These are phyloP conservation scores for Ephemerocybe angulata DNA, from an alignment of 768 basidiomycete species.

Conservation along the genomic window DNA sequence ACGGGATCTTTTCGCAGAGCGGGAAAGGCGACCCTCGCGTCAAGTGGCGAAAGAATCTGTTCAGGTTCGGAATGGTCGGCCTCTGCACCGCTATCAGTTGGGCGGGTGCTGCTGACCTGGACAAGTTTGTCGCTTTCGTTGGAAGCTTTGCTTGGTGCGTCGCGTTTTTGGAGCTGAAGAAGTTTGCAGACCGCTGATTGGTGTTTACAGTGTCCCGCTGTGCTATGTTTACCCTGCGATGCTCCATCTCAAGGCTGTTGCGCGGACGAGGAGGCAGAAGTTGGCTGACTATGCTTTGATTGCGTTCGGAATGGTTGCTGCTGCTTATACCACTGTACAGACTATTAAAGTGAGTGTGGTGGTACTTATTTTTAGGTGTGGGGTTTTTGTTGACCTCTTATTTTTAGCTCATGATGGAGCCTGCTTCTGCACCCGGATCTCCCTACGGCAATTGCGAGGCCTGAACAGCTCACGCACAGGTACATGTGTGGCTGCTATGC, in stretches of 20 bases:
- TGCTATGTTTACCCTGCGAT: conserved; percentile 94
- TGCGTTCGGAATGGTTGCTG: conserved; percentile 67
- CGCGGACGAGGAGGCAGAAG: conserved; percentile 65
- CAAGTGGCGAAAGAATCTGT: conserved; percentile 97
- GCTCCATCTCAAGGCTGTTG: conserved; percentile 86
- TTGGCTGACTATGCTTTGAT: conserved; percentile 68
- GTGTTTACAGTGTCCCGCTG: conserved; percentile 70
- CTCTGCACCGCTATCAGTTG: conserved; percentile 80
- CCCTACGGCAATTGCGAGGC: conserved; percentile 33
- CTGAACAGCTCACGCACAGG: not conserved
- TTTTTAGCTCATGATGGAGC: conserved; percentile 57
- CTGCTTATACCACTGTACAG: conserved; percentile 76
- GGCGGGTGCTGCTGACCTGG: conserved; percentile 82
- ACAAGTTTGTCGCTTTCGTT: conserved; percentile 93
- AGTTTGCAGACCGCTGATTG: conserved; percentile 1
- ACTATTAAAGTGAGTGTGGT: conserved; percentile 57
- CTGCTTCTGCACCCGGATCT: conserved; percentile 32
- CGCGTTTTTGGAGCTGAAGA: too few relatives aligned
- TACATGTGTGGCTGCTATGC: not conserved
- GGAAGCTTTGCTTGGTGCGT: conserved; percentile 92
- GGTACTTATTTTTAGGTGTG: not conserved
- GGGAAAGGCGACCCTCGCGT: conserved; percentile 79
- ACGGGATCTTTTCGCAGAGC: conserved; percentile 83
- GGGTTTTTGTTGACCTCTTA: not conserved
- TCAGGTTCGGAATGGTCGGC: conserved; percentile 71